Conservation (phyloP, 352 stramenopile genomes). For the Pythium dissimile region DNA sequence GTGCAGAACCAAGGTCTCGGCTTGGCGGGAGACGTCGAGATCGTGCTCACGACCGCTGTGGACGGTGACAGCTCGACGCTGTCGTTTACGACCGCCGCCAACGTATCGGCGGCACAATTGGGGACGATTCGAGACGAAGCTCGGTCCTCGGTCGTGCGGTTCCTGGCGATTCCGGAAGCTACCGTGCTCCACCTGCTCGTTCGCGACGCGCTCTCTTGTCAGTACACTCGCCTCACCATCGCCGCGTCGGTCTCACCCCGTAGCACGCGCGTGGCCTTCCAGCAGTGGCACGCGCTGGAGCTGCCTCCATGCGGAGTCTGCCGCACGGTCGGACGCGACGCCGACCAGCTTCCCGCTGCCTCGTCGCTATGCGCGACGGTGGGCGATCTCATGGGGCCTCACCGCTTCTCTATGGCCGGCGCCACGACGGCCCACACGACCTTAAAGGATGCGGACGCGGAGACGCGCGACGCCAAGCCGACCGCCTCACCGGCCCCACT, state of each 20-base stretch:
- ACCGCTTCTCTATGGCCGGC: not conserved
- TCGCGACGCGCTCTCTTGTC: slow-evolving; percentile 18
- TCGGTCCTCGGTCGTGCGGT: not conserved
- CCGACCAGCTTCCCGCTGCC: not conserved
- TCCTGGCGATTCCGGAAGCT: slow-evolving; percentile 15
- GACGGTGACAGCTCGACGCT: not conserved
- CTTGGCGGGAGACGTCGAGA: slow-evolving; percentile 14
- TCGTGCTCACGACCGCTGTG: slow-evolving; percentile 8
- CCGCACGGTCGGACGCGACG: slow-evolving; percentile 2
- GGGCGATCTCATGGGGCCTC: slow-evolving; percentile 13
- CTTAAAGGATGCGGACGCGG: not conserved
- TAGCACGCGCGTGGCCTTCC: not conserved
- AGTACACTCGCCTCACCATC: slow-evolving; percentile 24
- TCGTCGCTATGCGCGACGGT: slow-evolving; percentile 7
- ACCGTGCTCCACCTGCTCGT: slow-evolving; percentile 20
- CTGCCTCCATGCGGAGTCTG: slow-evolving; percentile 24
- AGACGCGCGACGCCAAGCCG: not conserved
- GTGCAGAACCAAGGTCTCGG: slow-evolving; percentile 16
- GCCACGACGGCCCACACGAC: not conserved
- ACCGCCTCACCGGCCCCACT: not conserved
- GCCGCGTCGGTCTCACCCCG: not conserved
- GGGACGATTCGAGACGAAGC: not conserved
- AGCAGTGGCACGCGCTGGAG: slow-evolving; percentile 19
- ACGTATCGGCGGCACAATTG: not conserved
- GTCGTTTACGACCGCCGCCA: slow-evolving; percentile 1